Evolutionary conservation across 768 basidiomycete species (phyloP).

Genomic region (Tulasnella sp.): DNA sequence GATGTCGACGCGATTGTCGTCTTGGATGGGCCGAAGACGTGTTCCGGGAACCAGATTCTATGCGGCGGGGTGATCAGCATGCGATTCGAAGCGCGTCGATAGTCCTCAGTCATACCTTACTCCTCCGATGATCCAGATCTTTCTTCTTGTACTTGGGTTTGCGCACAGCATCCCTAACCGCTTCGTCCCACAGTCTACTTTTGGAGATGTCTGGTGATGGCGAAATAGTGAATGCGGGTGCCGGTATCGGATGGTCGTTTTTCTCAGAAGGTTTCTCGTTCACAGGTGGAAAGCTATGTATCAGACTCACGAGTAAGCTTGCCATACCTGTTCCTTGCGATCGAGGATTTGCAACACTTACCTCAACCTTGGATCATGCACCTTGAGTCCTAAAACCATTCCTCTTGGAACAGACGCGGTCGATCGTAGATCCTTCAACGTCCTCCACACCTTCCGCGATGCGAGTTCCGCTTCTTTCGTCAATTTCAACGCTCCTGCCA

Average conservation of each 20-base stretch:
- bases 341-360: slow-evolving; percentile 28
- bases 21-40: slow-evolving; percentile 46
- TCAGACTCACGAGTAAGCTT: not conserved
- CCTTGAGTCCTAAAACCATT: slow-evolving; percentile 66
- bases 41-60: slow-evolving; percentile 75
- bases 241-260: slow-evolving; percentile 21
- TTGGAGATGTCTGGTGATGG: slow-evolving; percentile 50
- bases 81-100: not conserved
- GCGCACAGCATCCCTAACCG: slow-evolving; percentile 37
- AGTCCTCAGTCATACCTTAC: slow-evolving; percentile 40
- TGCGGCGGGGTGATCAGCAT: not conserved
- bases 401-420: slow-evolving; percentile 59
- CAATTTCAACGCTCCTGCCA: slow-evolving; percentile 31
- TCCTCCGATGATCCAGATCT: slow-evolving; percentile 73
- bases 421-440: slow-evolving; percentile 47
- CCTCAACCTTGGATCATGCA: slow-evolving; percentile 81
- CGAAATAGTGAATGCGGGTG: slow-evolving; percentile 30
- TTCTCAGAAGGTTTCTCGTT: slow-evolving; percentile 41
- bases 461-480: slow-evolving; percentile 19
- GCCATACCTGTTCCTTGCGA: not conserved
- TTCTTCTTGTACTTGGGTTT: slow-evolving; percentile 67
- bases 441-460: slow-evolving; percentile 50
- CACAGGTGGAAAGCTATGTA: slow-evolving; percentile 68
- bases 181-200: slow-evolving; percentile 65
- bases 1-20: slow-evolving; percentile 77